phyloP scores from a whole-genome alignment of 1,284 basidiomycete genomes.

The Taiwanofungus camphoratus region DNA sequence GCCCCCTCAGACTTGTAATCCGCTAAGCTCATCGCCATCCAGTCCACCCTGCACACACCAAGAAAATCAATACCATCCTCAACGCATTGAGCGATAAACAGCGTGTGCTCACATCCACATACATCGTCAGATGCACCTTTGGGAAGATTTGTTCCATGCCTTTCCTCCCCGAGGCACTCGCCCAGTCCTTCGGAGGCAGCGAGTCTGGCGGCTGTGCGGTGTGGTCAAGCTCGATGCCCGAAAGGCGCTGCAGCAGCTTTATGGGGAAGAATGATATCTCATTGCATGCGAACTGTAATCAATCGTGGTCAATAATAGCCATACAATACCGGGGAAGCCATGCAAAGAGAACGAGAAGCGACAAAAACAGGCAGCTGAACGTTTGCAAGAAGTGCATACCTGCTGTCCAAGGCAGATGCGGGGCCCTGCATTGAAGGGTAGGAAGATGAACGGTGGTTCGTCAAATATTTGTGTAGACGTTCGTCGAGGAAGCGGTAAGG shows the following conservation, averaged over 20 bases:
- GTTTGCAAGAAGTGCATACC: slow-evolving; percentile 20
- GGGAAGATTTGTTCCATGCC: slow-evolving; percentile 17
- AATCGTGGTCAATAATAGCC: background rate
- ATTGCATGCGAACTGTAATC: slow-evolving; percentile 35
- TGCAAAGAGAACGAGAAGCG: background rate
- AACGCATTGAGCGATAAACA: background rate
- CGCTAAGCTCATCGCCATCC: no score
- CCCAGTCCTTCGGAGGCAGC: slow-evolving; percentile 18
- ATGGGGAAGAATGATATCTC: slow-evolving; percentile 38
- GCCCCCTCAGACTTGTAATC: no score
- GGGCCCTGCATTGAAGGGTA: slow-evolving; percentile 56
- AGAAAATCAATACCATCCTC: no score
- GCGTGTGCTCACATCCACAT: slow-evolving; percentile 33
- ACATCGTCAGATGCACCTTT: slow-evolving; percentile 20
- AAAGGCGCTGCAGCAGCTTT: slow-evolving; percentile 42
- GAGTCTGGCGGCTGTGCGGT: slow-evolving; percentile 16
- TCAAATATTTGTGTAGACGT: slow-evolving; percentile 42
- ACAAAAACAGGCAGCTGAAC: background rate
- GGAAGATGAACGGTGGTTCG: slow-evolving; percentile 57
- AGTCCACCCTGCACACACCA: no score
- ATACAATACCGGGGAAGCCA: background rate
- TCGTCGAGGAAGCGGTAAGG: slow-evolving; percentile 57
- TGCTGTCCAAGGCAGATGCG: slow-evolving; percentile 59
- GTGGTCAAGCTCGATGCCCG: slow-evolving; percentile 34
- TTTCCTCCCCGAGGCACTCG: slow-evolving; percentile 12